Conservation (phyloP, 2,329 filamentous ascomycete species). For the Fusarium annulatum region DNA sequence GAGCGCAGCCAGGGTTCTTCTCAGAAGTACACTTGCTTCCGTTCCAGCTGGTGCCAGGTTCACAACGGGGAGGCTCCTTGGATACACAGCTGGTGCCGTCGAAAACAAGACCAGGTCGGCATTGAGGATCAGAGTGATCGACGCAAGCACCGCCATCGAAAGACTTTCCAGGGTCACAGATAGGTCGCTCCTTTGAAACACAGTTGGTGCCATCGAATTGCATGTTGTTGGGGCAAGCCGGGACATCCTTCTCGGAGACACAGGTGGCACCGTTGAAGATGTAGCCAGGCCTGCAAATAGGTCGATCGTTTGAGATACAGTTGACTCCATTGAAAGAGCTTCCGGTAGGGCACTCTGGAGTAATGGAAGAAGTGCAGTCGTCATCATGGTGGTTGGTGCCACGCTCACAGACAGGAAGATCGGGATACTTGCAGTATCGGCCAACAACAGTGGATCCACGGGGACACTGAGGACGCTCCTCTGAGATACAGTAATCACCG, state of each 20-base stretch:
- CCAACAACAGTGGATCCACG: background rate
- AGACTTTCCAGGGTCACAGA: background rate
- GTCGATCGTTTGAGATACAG: background rate
- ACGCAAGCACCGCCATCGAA: conserved; percentile 4
- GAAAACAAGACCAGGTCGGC: background rate
- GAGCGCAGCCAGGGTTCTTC: background rate
- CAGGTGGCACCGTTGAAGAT: conserved; percentile 1
- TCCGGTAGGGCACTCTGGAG: background rate
- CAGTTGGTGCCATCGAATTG: conserved; percentile 11
- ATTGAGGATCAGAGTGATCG: background rate
- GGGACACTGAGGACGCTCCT: background rate
- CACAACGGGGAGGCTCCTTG: background rate
- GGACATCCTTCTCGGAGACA: conserved; percentile 2
- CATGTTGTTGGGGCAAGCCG: background rate
- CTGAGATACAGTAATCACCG: background rate
- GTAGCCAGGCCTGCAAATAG: background rate
- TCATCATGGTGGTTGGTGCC: conserved; percentile 1
- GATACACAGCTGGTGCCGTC: conserved; percentile 17
- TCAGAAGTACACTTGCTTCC: conserved; percentile 14
- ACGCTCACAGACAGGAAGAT: conserved; percentile 2
- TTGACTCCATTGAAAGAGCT: background rate
- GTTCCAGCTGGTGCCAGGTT: background rate
- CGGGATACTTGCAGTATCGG: conserved; percentile 8
- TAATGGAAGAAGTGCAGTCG: background rate
- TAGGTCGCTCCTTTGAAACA: conserved; percentile 1